A percentile compares a stretch with the other conserved stretches of the same genome.
These are phyloP conservation scores for Citrullus colocynthis DNA, from an alignment of 306 rosid genomes.

Conservation along the genomic window DNA sequence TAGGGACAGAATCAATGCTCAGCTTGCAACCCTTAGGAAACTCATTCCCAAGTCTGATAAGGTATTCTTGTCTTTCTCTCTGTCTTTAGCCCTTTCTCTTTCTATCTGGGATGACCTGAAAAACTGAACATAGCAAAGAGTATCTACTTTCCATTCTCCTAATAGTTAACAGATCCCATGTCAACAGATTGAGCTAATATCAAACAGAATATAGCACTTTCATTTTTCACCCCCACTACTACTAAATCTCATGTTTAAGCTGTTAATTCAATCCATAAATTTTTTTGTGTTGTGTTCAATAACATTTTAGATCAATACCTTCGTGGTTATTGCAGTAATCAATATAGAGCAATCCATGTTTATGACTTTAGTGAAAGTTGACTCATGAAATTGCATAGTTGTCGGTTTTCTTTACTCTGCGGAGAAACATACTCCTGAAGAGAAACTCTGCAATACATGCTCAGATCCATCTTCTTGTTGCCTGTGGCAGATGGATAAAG, in stretches of 20 bases:
- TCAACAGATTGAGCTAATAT: not conserved
- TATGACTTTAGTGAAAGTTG: not conserved
- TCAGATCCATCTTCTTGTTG: not conserved
- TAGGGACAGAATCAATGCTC: constrained; percentile 84
- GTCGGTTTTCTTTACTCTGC: not conserved
- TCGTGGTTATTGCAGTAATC: not conserved
- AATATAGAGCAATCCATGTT: not conserved
- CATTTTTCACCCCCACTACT: not conserved
- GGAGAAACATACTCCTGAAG: not conserved
- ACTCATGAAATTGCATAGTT: not conserved
- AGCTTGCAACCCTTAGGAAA: constrained; percentile 84
- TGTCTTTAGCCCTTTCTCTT: not conserved
- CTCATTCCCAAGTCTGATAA: constrained; percentile 87
- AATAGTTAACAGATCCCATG: not conserved
- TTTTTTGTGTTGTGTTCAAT: too few species aligned
- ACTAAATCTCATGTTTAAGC: not conserved
- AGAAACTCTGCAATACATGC: not conserved
- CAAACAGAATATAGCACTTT: not conserved
- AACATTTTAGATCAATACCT: not conserved
- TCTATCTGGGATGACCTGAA: not conserved
- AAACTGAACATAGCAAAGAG: not conserved
- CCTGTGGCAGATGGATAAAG: constrained; percentile 78
- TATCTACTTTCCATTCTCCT: not conserved
- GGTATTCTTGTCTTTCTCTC: constrained; percentile 25
- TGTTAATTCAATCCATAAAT: too few species aligned